Evolutionary conservation across 345 rosid species (phyloP).

Genomic region (Syzygium jambos): DNA sequence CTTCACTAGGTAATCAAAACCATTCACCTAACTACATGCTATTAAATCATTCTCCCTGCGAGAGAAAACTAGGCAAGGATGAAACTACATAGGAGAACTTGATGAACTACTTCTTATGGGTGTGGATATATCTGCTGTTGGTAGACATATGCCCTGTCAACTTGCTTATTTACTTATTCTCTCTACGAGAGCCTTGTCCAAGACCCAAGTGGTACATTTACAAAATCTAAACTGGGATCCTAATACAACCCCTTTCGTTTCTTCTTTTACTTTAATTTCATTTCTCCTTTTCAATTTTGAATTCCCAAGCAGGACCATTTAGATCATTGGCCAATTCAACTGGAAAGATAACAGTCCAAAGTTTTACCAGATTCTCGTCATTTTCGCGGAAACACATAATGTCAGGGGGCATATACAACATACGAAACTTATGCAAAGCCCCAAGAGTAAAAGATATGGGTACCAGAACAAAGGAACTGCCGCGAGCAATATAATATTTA

Average conservation of each 20-base stretch:
- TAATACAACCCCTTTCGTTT: not conserved
- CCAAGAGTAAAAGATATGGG: not conserved
- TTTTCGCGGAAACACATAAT: not conserved
- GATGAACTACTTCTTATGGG: not conserved
- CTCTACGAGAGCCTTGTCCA: not conserved
- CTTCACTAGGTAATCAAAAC: not conserved
- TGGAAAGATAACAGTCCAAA: not conserved
- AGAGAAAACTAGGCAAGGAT: not conserved
- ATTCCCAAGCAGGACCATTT: not conserved
- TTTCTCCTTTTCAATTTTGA: not conserved
- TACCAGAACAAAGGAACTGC: not conserved
- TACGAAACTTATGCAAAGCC: not conserved
- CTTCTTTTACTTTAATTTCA: not conserved
- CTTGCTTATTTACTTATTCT: not conserved
- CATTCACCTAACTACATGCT: not conserved
- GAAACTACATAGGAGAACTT: not conserved
- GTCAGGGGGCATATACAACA: not conserved
- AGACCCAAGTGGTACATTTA: not conserved
- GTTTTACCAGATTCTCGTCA: constrained; percentile 7
- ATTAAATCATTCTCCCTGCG: not conserved
- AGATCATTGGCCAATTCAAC: not conserved
- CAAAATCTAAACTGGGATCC: not conserved
- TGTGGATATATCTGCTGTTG: not conserved
- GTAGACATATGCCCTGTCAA: not conserved
- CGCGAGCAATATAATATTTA: not conserved